phyloP scores from a whole-genome alignment of 1,139 yeast species.

The Candida glucosophila region DNA sequence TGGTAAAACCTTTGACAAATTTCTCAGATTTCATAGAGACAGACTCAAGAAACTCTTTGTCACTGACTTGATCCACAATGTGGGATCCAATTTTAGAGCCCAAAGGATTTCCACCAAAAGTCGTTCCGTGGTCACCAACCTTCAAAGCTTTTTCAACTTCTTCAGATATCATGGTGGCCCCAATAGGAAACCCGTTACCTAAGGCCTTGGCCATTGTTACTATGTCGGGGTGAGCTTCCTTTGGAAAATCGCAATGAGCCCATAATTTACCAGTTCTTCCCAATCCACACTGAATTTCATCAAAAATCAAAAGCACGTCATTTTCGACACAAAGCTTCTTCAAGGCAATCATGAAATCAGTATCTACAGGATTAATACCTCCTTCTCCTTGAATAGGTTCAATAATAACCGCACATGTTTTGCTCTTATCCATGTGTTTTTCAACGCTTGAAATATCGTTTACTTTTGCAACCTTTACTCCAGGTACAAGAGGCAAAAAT shows the following conservation, averaged over 20 bases:
- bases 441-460: slow-evolving; percentile 54
- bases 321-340: slow-evolving; percentile 61
- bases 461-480: slow-evolving; percentile 58
- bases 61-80: slow-evolving; percentile 61
- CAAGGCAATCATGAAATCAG: slow-evolving; percentile 57
- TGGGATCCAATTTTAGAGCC: slow-evolving; percentile 76
- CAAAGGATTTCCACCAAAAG: slow-evolving; percentile 95
- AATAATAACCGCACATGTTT: slow-evolving; percentile 85
- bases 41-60: slow-evolving; percentile 46
- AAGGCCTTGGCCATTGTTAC: slow-evolving; percentile 91
- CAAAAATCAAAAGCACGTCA: slow-evolving; percentile 75
- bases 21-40: slow-evolving; percentile 54
- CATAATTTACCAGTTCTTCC: slow-evolving; percentile 89
- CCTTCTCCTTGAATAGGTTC: slow-evolving; percentile 99
- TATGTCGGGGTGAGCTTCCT: slow-evolving; percentile 86
- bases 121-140: slow-evolving; percentile 96
- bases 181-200: slow-evolving; percentile 97
- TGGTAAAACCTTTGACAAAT: slow-evolving; percentile 41
- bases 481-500: slow-evolving; percentile 83
- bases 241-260: slow-evolving; percentile 76
- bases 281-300: slow-evolving; percentile 95
- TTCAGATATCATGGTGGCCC: slow-evolving; percentile 84
- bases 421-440: slow-evolving; percentile 46
- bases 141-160: slow-evolving; percentile 61
- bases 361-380: slow-evolving; percentile 65